A percentile compares a stretch with the other conserved stretches of the same genome.
Evolutionary conservation across 106 monocot species (phyloP).

Genomic region (Dioscorea alata): DNA sequence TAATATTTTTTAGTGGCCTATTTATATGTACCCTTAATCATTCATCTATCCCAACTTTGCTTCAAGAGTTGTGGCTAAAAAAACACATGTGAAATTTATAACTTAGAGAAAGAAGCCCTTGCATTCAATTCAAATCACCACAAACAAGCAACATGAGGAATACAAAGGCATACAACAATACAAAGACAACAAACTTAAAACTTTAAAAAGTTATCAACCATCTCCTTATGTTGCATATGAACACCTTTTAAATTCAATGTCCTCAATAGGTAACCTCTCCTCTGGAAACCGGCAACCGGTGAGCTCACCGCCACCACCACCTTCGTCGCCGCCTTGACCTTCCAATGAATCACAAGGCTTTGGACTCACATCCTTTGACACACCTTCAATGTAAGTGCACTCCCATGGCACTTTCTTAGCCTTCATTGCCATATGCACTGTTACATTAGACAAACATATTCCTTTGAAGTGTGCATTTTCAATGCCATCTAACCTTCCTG

Average conservation of each 20-base stretch:
- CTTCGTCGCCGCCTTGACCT: slow-evolving; percentile 7
- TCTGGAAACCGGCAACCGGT: slow-evolving; percentile 40
- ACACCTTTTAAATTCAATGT: slow-evolving; percentile 33
- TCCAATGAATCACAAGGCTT: slow-evolving; percentile 28
- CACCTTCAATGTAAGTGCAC: slow-evolving; percentile 53
- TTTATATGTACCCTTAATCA: too few relatives aligned
- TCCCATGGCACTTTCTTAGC: slow-evolving; percentile 62
- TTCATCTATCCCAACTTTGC: too few relatives aligned
- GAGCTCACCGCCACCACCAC: not conserved
- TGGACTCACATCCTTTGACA: slow-evolving; percentile 40
- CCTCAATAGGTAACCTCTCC: slow-evolving; percentile 43
- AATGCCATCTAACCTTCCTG: slow-evolving; percentile 72
- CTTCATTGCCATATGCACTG: slow-evolving; percentile 42
- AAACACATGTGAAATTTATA: too few relatives aligned
- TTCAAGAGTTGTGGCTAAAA: too few relatives aligned
- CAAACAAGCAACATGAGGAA: too few relatives aligned
- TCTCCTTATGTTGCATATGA: slow-evolving; percentile 11
- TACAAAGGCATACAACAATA: too few relatives aligned
- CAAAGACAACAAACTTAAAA: too few relatives aligned
- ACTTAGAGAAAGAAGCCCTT: too few relatives aligned
- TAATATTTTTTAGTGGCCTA: too few relatives aligned
- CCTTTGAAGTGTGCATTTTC: slow-evolving; percentile 58
- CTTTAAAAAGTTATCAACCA: too few relatives aligned
- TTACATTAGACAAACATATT: slow-evolving; percentile 79
- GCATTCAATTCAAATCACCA: too few relatives aligned